Conservation (phyloP, 2,329 filamentous ascomycete species). For the Colletotrichum sojae region DNA sequence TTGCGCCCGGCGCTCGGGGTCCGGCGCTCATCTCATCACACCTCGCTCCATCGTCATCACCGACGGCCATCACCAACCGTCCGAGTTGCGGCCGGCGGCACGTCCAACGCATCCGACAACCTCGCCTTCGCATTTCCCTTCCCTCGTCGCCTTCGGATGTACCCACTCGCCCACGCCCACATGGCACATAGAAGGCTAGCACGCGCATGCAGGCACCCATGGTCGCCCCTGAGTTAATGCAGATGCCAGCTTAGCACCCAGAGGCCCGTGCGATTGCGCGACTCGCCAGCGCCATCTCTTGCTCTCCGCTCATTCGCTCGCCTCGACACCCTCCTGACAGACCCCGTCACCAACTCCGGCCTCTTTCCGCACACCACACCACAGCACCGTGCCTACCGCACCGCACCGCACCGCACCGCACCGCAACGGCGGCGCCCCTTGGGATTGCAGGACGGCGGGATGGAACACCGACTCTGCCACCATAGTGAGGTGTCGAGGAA, state of each 20-base stretch:
- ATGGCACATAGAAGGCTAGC: slow-evolving; percentile 13
- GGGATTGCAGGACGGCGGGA: slow-evolving; percentile 25
- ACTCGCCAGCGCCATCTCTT: slow-evolving; percentile 7
- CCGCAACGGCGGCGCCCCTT: background rate
- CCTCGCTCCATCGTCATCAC: background rate
- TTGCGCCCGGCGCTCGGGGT: no score
- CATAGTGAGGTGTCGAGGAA: no score
- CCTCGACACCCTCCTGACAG: slow-evolving; percentile 26
- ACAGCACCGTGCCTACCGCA: background rate
- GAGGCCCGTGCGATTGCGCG: slow-evolving; percentile 26
- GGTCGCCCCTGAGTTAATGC: slow-evolving; percentile 33
- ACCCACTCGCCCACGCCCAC: slow-evolving; percentile 32
- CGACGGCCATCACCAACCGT: no score
- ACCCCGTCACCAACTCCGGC: slow-evolving; percentile 3
- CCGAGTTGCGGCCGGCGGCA: no score
- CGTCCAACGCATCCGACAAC: background rate
- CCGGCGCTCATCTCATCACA: no score
- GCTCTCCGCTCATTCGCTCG: slow-evolving; percentile 20
- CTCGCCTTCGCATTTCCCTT: background rate
- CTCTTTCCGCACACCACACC: slow-evolving; percentile 11
- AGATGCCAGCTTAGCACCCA: slow-evolving; percentile 31
- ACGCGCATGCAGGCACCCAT: slow-evolving; percentile 28
- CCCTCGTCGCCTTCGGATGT: background rate
- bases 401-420: background rate
- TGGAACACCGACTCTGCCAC: slow-evolving; percentile 13